phyloP scores from a whole-genome alignment of 73 alveolate genomes.

The Effrenium voratum region DNA sequence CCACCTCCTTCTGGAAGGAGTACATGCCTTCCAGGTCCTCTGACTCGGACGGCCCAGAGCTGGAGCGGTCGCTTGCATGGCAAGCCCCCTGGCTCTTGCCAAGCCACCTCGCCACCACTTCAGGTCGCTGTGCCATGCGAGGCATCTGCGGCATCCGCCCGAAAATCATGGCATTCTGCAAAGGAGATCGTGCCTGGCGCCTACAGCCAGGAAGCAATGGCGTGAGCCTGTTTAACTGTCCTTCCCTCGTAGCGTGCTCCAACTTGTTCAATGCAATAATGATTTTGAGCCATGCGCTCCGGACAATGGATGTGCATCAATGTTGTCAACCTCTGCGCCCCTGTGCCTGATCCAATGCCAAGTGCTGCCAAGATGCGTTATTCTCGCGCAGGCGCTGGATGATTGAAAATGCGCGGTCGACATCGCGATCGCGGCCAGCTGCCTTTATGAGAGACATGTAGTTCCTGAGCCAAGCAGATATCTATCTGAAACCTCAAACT shows the following conservation, averaged over 20 bases:
- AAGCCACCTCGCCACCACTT: slow-evolving; percentile 5
- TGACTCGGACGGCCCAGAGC: neutral
- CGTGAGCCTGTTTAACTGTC: no score
- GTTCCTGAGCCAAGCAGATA: slow-evolving; percentile 10
- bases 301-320: no score
- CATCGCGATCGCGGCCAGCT: slow-evolving; percentile 87
- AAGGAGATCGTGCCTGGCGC: no score
- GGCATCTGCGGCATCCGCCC: no score
- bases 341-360: neutral
- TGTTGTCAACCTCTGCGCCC: neutral
- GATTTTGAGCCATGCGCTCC: no score
- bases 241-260: no score
- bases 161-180: no score
- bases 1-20: no score
- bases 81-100: neutral
- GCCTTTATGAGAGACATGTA: slow-evolving; percentile 87
- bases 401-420: slow-evolving; percentile 78
- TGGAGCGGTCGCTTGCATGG: neutral
- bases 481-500: neutral
- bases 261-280: no score
- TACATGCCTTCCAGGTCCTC: neutral
- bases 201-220: no score
- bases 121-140: slow-evolving; percentile 1
- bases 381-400: slow-evolving; percentile 86
- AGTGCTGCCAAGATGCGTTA: slow-evolving; percentile 21